Conservation (phyloP, 371 early-diverging fungal species). For the Rhizopus sp. region DNA sequence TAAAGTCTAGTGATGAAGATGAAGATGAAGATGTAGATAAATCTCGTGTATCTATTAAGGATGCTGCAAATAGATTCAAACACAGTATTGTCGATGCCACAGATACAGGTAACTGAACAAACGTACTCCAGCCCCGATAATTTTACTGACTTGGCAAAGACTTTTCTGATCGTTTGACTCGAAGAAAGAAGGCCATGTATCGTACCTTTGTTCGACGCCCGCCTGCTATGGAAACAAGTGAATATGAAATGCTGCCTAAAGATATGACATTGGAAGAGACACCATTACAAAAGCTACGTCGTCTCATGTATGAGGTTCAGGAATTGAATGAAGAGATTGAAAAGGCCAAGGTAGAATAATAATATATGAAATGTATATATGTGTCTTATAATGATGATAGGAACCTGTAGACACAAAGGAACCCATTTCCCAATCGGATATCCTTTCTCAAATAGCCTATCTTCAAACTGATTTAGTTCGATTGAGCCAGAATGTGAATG, state of each 20-base stretch:
- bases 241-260: constrained; percentile 66
- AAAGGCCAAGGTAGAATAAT: constrained; percentile 45
- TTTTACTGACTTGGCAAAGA: constrained; percentile 32
- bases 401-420: constrained; percentile 27
- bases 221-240: constrained; percentile 60
- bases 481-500: constrained; percentile 52
- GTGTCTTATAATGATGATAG: constrained; percentile 10
- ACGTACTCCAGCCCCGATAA: background rate
- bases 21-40: constrained; percentile 62
- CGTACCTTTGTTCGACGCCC: constrained; percentile 61
- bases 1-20: constrained; percentile 56
- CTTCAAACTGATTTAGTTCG: constrained; percentile 70
- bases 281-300: constrained; percentile 71
- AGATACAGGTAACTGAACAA: constrained; percentile 39
- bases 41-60: constrained; percentile 56
- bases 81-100: constrained; percentile 48
- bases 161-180: constrained; percentile 64
- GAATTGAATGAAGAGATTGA: constrained; percentile 76
- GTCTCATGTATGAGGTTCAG: constrained; percentile 81
- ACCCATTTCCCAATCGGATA: constrained; percentile 52
- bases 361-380: background rate
- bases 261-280: constrained; percentile 68
- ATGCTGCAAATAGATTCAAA: constrained; percentile 62
- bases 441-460: constrained; percentile 66
- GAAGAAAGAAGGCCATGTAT: constrained; percentile 68